These are phyloP conservation scores for Pseudocercospora ulei DNA, from an alignment of 2,329 filamentous ascomycete species.

Conservation along the genomic window DNA sequence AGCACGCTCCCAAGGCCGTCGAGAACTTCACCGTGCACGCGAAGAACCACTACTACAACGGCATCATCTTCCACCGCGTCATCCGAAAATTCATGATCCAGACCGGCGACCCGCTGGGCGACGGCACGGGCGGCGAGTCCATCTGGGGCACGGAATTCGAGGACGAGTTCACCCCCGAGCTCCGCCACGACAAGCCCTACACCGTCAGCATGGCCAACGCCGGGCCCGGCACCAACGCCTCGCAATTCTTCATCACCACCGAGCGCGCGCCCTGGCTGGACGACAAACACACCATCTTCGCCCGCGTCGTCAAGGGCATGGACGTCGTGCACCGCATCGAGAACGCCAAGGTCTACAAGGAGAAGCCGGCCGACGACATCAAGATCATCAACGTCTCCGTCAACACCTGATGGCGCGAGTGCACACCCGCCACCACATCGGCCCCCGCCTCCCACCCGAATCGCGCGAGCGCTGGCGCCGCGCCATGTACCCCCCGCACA, in stretches of 20 bases:
- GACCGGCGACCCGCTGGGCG: conserved; percentile 72
- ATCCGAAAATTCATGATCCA: conserved; percentile 99
- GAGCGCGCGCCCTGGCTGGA: conserved; percentile 97
- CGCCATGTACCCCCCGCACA: too few relatives aligned
- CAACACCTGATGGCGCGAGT: neutral
- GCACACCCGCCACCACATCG: too few relatives aligned
- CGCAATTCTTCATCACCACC: conserved; percentile 96
- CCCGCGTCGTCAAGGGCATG: conserved; percentile 75
- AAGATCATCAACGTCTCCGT: conserved; percentile 78
- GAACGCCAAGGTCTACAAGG: conserved; percentile 73
- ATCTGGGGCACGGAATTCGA: conserved; percentile 90
- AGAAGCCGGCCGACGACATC: conserved; percentile 93
- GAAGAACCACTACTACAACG: conserved; percentile 88
- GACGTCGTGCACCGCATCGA: conserved; percentile 96
- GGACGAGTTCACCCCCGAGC: conserved; percentile 73
- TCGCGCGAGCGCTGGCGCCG: too few relatives aligned
- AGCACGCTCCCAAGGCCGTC: conserved; percentile 84
- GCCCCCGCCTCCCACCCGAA: too few relatives aligned
- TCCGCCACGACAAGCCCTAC: conserved; percentile 93
- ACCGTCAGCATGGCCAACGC: conserved; percentile 97
- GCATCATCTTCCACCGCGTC: conserved; percentile 91
- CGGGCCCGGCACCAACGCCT: conserved; percentile 87
- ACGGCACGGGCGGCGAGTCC: conserved; percentile 80
- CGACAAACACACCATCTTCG: conserved; percentile 93
- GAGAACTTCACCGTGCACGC: conserved; percentile 96